Percentiles rank a stretch among this genome's conserved stretches.
phyloP scores from a whole-genome alignment of 1,139 yeast genomes.

The Candida buenavistaensis region DNA sequence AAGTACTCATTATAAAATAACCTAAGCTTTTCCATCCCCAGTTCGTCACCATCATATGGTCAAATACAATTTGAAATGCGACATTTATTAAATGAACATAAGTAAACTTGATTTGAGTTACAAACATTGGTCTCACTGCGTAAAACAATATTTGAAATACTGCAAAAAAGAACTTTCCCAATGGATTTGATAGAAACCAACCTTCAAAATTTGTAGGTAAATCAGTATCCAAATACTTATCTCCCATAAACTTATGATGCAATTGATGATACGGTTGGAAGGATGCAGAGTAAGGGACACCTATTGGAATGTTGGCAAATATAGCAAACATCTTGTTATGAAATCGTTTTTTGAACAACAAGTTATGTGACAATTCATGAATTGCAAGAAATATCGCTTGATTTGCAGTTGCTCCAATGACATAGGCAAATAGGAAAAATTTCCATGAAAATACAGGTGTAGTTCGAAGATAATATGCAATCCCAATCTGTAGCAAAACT shows the following conservation, averaged over 20 bases:
- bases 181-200: conserved; percentile 64
- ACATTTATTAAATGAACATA: conserved; percentile 72
- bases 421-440: conserved; percentile 65
- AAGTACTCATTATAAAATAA: conserved; percentile 75
- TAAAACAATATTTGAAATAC: conserved; percentile 87
- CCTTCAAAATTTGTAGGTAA: conserved; percentile 83
- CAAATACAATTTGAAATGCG: conserved; percentile 57
- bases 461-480: conserved; percentile 62
- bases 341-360: conserved; percentile 78
- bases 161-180: conserved; percentile 90
- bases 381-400: conserved; percentile 85
- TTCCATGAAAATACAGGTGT: conserved; percentile 53
- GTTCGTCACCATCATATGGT: conserved; percentile 50
- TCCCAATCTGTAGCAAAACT: conserved; percentile 59
- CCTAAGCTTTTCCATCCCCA: conserved; percentile 67
- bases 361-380: conserved; percentile 84
- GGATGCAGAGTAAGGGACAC: conserved; percentile 87
- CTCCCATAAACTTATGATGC: conserved; percentile 92
- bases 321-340: conserved; percentile 79
- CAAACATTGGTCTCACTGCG: conserved; percentile 86
- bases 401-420: conserved; percentile 82
- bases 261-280: conserved; percentile 90
- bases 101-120: conserved; percentile 74
- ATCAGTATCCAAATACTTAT: conserved; percentile 80
- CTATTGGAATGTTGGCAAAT: conserved; percentile 79